phyloP scores from a whole-genome alignment of 148 eudicot species.

The Vaccinium macrocarpon region DNA sequence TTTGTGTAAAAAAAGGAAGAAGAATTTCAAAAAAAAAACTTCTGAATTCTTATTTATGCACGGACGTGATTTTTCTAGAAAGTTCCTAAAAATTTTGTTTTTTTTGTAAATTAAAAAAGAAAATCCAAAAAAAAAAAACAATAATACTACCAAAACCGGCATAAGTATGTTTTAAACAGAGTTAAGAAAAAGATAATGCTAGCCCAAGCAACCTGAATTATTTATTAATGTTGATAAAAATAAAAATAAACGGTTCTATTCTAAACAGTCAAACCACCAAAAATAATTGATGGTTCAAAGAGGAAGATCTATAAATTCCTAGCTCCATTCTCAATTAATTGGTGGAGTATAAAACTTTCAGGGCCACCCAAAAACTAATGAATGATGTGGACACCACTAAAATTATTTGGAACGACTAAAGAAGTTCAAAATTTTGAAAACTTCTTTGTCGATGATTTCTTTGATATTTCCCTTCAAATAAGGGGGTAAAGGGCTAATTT shows the following conservation, averaged over 20 bases:
- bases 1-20: not conserved
- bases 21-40: not conserved
- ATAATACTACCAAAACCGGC: too few relatives aligned
- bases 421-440: not conserved
- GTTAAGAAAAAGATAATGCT: too few relatives aligned
- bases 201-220: too few relatives aligned
- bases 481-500: conserved; percentile 8
- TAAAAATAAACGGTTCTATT: not conserved
- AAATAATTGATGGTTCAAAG: not conserved
- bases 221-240: too few relatives aligned
- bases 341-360: not conserved
- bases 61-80: too few relatives aligned
- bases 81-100: too few relatives aligned
- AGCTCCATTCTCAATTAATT: too few relatives aligned
- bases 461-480: not conserved
- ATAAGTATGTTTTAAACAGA: too few relatives aligned
- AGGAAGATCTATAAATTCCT: not conserved
- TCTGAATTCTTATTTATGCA: too few relatives aligned
- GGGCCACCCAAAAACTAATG: conserved; percentile 7
- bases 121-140: too few relatives aligned
- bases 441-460: not conserved
- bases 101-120: too few relatives aligned
- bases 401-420: not conserved
- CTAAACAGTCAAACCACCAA: not conserved
- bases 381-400: not conserved